A percentile compares a stretch with the other conserved stretches of the same genome.
Conservation (phyloP, 768 basidiomycete species). For the Lentinula detonsa region DNA sequence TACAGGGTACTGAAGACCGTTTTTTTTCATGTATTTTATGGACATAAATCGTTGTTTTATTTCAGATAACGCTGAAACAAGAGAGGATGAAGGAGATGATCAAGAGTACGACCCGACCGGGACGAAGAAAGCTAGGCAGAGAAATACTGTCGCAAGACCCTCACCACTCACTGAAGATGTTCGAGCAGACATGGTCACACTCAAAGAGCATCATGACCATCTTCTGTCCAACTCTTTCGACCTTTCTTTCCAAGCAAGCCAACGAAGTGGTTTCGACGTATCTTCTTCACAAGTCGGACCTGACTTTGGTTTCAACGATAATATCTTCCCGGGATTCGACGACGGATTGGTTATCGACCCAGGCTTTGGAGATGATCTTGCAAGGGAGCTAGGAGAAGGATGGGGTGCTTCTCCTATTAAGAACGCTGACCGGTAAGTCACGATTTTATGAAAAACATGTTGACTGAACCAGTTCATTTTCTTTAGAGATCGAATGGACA, state of each 20-base stretch:
- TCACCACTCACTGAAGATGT: constrained; percentile 32
- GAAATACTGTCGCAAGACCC: constrained; percentile 15
- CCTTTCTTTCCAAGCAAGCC: constrained; percentile 42
- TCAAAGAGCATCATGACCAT: constrained; percentile 67
- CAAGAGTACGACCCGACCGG: constrained; percentile 18
- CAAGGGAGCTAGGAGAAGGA: constrained; percentile 65
- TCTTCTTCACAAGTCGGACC: constrained; percentile 55
- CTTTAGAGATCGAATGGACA: not conserved
- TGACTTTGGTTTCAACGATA: constrained; percentile 39
- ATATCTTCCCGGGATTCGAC: constrained; percentile 43
- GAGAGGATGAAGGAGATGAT: constrained; percentile 36
- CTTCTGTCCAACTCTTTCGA: constrained; percentile 64
- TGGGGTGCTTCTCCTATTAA: constrained; percentile 43
- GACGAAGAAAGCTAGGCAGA: constrained; percentile 14
- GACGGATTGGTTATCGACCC: constrained; percentile 55
- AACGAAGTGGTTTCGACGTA: constrained; percentile 22
- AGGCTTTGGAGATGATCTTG: constrained; percentile 68
- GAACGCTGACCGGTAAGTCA: not conserved
- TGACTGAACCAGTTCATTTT: too few relatives aligned
- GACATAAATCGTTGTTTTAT: not conserved
- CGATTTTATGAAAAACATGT: not conserved
- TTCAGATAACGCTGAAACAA: not conserved
- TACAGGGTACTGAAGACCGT: constrained; percentile 14
- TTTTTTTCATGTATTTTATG: not conserved
- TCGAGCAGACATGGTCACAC: constrained; percentile 52